Evolutionary conservation across 2,329 filamentous ascomycete species (phyloP).

Genomic region (Ceratocystis destructans): DNA sequence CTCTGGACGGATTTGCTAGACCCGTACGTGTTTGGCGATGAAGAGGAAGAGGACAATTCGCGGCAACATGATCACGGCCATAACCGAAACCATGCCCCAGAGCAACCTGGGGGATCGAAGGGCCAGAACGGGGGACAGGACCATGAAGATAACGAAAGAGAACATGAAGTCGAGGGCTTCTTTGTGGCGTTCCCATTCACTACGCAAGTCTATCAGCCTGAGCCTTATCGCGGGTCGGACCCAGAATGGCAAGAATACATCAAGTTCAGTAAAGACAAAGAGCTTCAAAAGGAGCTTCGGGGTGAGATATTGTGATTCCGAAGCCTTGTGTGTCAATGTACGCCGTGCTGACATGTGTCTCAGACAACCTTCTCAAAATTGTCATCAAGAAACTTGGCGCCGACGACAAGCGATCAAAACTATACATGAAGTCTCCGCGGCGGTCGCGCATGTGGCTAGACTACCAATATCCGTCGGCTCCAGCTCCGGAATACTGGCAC

Average conservation of each 20-base stretch:
- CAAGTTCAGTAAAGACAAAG: constrained; percentile 40
- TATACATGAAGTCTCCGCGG: constrained; percentile 15
- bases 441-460: constrained; percentile 15
- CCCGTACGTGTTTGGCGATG: constrained; percentile 16
- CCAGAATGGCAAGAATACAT: constrained; percentile 52
- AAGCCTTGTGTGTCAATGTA: background rate
- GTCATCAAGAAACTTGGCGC: constrained; percentile 15
- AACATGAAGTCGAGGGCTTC: constrained; percentile 31
- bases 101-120: constrained; percentile 29
- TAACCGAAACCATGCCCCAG: background rate
- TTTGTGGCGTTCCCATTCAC: constrained; percentile 53
- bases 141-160: constrained; percentile 27
- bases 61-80: background rate
- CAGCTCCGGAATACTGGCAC: constrained; percentile 15
- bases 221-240: constrained; percentile 41
- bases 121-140: constrained; percentile 29
- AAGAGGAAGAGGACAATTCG: constrained; percentile 10
- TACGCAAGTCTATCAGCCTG: constrained; percentile 34
- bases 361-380: constrained; percentile 12
- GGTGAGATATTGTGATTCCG: constrained; percentile 20
- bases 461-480: constrained; percentile 15
- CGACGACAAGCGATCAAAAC: constrained; percentile 15
- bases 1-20: constrained; percentile 16
- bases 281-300: constrained; percentile 35
- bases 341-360: background rate